phyloP scores from a whole-genome alignment of 1,284 basidiomycete species.

The Ganoderma sinense region DNA sequence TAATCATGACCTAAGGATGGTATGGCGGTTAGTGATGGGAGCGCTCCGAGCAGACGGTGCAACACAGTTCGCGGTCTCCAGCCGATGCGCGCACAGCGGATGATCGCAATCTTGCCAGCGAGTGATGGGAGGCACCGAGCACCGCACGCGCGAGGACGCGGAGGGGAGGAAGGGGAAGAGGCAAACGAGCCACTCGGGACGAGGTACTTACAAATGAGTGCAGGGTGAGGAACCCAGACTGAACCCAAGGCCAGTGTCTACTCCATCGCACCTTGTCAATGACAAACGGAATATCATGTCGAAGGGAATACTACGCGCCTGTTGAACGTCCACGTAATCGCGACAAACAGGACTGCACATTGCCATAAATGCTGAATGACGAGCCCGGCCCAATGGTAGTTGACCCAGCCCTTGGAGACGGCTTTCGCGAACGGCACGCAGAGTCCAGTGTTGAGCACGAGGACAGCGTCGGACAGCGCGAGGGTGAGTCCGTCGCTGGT shows the following conservation, averaged over 20 bases:
- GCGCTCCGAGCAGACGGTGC: constrained; percentile 3
- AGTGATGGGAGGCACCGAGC: background rate
- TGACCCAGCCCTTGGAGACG: constrained; percentile 79
- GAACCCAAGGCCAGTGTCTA: constrained; percentile 97
- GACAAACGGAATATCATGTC: constrained; percentile 1
- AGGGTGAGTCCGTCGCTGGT: constrained; percentile 87
- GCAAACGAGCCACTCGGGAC: background rate
- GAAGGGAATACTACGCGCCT: constrained; percentile 48
- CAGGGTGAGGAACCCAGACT: constrained; percentile 95
- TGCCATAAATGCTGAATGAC: constrained; percentile 84
- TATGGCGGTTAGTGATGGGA: constrained; percentile 8
- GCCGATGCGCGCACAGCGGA: background rate
- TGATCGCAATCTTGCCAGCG: background rate
- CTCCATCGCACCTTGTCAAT: background rate
- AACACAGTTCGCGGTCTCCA: background rate
- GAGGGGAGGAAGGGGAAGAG: background rate
- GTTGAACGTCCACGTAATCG: constrained; percentile 88
- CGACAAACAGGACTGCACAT: constrained; percentile 69
- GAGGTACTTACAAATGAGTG: constrained; percentile 72
- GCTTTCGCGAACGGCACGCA: constrained; percentile 87
- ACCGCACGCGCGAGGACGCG: background rate
- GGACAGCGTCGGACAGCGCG: constrained; percentile 84
- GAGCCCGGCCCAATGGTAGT: constrained; percentile 78
- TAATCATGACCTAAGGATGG: constrained; percentile 77
- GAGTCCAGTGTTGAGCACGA: constrained; percentile 81